Base-by-base conservation (phyloP, 352 stramenopile species). In the Phytophthora pluvialis region DNA sequence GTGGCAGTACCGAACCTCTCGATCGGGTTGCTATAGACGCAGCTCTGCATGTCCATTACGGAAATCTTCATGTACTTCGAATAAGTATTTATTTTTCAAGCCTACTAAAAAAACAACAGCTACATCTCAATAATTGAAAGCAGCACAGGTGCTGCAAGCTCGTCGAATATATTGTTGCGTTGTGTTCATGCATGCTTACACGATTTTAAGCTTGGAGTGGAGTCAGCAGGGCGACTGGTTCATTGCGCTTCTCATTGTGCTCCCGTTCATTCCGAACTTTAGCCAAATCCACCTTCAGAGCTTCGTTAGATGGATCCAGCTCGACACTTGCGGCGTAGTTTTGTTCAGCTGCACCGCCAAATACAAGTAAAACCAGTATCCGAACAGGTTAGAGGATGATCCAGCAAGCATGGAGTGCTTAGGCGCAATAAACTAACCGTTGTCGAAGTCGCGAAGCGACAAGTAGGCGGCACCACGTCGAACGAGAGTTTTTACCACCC, bases 401-500 rank as follows among this genome's bases (percentile, higher is more conserved):
- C 21, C 21, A 21, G 21, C 21, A 21, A 21, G 21, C 21, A 21
- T 21, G 21, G 21, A 21, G 21, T 21, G 21, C 21, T 21, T 21
- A 21, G 21, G 21, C 21, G 21, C 21, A 12, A 50, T 4, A 1
- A 53, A 28, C 67, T 25, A 38, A 89, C 85, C 86, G 77, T 75
- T 65, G 0, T 67, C 40, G 40, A 74, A 80, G 7, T 80, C 31
- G 2, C 56, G 43, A 51, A 83, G 73, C 6, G 64, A 74, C 16
- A 70, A 60, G 31, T 78, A 75, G 7, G 82, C 86, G 5, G 80
- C 79, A 33, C 81, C 86, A 10, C 86, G 80, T 49, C 83, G 77
- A 35, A 92, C 80, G 3, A 94, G 69, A 1, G 85, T 92, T 61
- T 89, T 89, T n/a, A 94, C 58, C 0, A 94, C 86, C 81, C 83